phyloP scores from a whole-genome alignment of 345 rosid species.

The Erucastrum elatum region DNA sequence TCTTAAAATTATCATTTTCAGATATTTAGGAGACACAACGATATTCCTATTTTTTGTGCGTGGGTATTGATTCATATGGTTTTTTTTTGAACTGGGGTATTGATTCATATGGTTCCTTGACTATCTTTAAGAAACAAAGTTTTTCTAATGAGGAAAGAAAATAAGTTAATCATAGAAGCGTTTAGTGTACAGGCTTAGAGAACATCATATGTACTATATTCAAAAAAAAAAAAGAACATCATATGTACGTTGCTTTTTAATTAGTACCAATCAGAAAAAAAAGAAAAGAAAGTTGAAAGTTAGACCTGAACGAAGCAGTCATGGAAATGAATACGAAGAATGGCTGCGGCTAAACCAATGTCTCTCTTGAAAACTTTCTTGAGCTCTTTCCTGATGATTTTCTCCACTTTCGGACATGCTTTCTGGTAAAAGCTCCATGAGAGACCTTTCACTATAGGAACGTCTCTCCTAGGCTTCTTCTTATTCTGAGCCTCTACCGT shows the following conservation, averaged over 20 bases:
- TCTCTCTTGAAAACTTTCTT: slow-evolving; percentile 63
- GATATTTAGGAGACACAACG: not conserved
- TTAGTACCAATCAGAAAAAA: not conserved
- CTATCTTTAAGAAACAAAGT: not conserved
- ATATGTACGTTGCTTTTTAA: too few relatives aligned
- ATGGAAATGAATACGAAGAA: slow-evolving; percentile 88
- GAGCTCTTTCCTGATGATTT: slow-evolving; percentile 55
- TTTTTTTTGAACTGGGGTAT: not conserved
- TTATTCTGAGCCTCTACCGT: slow-evolving; percentile 25
- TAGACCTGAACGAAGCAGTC: slow-evolving; percentile 91
- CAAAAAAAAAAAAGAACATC: too few relatives aligned
- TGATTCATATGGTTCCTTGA: not conserved
- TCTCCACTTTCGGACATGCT: slow-evolving; percentile 67
- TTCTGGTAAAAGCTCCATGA: slow-evolving; percentile 67
- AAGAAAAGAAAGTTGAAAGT: not conserved
- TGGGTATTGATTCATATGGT: too few relatives aligned
- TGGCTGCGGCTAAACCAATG: slow-evolving; percentile 87
- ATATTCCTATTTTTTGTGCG: not conserved
- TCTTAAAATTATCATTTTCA: not conserved
- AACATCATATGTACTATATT: too few relatives aligned
- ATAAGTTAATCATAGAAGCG: not conserved
- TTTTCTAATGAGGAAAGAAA: not conserved
- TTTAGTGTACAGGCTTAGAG: not conserved
- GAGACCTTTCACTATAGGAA: slow-evolving; percentile 55
- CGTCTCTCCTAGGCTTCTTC: slow-evolving; percentile 26